phyloP scores from a whole-genome alignment of 495 filamentous ascomycete genomes.

The Neurospora sp. region DNA sequence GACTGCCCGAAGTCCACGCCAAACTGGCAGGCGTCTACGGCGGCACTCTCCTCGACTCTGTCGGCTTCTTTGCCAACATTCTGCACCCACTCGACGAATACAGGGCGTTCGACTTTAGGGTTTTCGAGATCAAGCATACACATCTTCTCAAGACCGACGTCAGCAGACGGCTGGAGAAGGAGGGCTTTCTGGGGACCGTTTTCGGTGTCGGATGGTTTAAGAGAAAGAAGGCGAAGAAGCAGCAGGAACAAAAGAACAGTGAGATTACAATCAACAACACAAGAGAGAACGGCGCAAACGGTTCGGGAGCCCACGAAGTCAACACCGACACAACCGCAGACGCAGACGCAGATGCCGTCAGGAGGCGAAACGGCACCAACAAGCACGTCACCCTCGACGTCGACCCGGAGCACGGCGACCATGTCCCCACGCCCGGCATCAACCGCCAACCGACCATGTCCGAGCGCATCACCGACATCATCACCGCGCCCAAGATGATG shows the following conservation, averaged over 20 bases:
- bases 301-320: neutral
- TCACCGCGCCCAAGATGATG: constrained; percentile 24
- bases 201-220: neutral
- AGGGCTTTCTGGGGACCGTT: neutral
- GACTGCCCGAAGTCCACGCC: constrained; percentile 43
- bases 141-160: constrained; percentile 4
- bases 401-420: constrained; percentile 3
- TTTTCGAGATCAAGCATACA: constrained; percentile 34
- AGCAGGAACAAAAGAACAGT: neutral
- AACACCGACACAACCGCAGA: neutral
- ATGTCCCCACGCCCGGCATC: constrained; percentile 11
- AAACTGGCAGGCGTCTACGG: constrained; percentile 48
- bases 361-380: neutral
- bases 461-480: constrained; percentile 25
- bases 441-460: constrained; percentile 20
- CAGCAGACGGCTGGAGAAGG: constrained; percentile 12
- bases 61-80: constrained; percentile 54
- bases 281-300: neutral
- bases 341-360: too few relatives aligned
- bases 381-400: neutral
- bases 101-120: constrained; percentile 34
- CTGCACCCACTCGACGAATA: constrained; percentile 45
- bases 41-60: constrained; percentile 40
- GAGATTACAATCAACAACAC: neutral
- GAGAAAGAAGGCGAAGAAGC: neutral